phyloP scores from a whole-genome alignment of 1,139 yeast genomes.

The Yamadazyma taylorii region DNA sequence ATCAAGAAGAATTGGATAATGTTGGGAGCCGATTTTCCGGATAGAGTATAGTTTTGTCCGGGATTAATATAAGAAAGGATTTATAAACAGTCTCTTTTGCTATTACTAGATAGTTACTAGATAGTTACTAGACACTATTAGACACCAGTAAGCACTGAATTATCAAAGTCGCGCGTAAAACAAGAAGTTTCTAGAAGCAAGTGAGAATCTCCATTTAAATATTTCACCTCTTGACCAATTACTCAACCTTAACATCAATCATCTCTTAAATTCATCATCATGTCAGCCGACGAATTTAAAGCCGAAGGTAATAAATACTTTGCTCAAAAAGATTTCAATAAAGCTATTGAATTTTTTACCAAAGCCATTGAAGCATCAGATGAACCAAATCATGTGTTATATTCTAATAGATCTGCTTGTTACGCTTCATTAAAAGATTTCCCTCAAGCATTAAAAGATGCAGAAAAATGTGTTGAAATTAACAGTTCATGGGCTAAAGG shows the following conservation, averaged over 20 bases:
- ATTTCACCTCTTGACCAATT: neutral
- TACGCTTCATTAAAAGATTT: constrained; percentile 80
- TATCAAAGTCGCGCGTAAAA: constrained; percentile 1
- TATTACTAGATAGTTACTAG: too few relatives aligned
- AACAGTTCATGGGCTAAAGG: constrained; percentile 94
- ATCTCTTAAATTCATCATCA: too few relatives aligned
- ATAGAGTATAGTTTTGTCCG: too few relatives aligned
- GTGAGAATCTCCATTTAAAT: too few relatives aligned
- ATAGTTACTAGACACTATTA: too few relatives aligned
- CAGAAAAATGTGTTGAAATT: constrained; percentile 75
- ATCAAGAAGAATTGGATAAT: too few relatives aligned
- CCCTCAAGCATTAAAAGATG: constrained; percentile 75
- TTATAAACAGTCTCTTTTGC: too few relatives aligned
- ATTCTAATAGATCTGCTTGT: constrained; percentile 92
- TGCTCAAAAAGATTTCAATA: constrained; percentile 76
- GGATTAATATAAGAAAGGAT: too few relatives aligned
- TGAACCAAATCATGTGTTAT: constrained; percentile 84
- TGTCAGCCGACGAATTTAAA: constrained; percentile 71
- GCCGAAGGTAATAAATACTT: constrained; percentile 91
- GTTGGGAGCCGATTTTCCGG: too few relatives aligned
- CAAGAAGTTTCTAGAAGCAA: constrained; percentile 14
- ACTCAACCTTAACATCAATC: neutral
- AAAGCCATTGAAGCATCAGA: constrained; percentile 86
- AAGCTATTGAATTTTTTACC: constrained; percentile 79
- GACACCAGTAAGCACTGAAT: too few relatives aligned